Evolutionary conservation across 2,329 filamentous ascomycete genomes (phyloP).

Genomic region (Colletotrichum sidae): DNA sequence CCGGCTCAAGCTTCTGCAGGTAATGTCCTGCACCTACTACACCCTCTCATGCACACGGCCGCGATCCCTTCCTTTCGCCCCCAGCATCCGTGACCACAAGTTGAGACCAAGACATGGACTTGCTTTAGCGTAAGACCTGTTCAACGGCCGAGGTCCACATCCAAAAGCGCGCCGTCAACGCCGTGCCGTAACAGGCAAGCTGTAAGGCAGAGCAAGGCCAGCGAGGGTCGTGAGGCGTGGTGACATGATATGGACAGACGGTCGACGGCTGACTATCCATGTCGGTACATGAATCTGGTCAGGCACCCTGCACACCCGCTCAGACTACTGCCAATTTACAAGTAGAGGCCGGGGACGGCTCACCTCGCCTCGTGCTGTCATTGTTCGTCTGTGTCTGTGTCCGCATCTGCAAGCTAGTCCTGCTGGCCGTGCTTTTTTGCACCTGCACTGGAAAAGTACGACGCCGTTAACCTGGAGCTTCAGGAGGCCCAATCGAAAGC

Average conservation of each 20-base stretch:
- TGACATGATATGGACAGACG: conserved; percentile 9
- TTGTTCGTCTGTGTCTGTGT: background rate
- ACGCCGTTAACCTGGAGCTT: conserved; percentile 26
- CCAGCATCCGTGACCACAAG: conserved; percentile 13
- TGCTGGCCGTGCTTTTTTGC: conserved; percentile 23
- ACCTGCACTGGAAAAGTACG: conserved; percentile 9
- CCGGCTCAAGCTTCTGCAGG: conserved; percentile 35
- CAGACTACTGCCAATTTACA: conserved; percentile 18
- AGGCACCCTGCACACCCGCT: conserved; percentile 36
- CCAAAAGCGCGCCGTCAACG: conserved; percentile 18
- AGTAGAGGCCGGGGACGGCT: background rate
- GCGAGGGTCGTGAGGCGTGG: background rate
- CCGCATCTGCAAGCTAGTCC: background rate
- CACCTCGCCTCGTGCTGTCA: conserved; percentile 13
- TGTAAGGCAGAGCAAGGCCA: conserved; percentile 4
- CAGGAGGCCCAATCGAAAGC: background rate
- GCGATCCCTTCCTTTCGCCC: conserved; percentile 26
- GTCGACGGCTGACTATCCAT: conserved; percentile 4
- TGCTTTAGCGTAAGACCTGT: conserved; percentile 4
- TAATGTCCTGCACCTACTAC: conserved; percentile 30
- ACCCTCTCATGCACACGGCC: conserved; percentile 34
- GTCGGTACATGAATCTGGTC: conserved; percentile 31
- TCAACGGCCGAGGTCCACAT: conserved; percentile 23
- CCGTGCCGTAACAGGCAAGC: conserved; percentile 1
- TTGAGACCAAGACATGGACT: background rate